phyloP scores from a whole-genome alignment of 2,329 filamentous ascomycete species.

The Diaporthe sp. region DNA sequence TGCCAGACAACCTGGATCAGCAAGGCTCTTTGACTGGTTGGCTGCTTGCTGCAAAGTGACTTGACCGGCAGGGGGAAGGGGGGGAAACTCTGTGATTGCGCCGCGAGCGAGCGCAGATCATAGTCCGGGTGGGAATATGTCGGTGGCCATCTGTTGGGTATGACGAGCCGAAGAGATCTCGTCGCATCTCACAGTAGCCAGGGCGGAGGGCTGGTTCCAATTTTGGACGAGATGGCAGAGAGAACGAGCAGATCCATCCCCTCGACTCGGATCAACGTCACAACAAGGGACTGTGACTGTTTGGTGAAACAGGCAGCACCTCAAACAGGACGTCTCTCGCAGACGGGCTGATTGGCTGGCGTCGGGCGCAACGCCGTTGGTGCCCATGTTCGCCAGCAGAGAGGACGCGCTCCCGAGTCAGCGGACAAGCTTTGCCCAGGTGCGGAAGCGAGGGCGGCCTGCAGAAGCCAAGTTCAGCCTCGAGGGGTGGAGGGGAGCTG shows the following conservation, averaged over 20 bases:
- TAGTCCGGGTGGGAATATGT: neutral
- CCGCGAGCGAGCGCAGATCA: slow-evolving; percentile 31
- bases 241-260: neutral
- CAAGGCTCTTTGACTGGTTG: neutral
- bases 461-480: slow-evolving; percentile 20
- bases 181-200: slow-evolving; percentile 17
- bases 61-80: neutral
- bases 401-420: neutral
- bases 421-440: slow-evolving; percentile 28
- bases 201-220: slow-evolving; percentile 2
- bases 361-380: neutral
- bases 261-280: slow-evolving; percentile 14
- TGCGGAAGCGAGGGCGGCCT: slow-evolving; percentile 15
- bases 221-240: slow-evolving; percentile 9
- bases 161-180: slow-evolving; percentile 26
- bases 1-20: neutral
- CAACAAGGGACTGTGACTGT: slow-evolving; percentile 19
- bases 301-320: slow-evolving; percentile 14
- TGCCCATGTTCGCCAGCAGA: neutral
- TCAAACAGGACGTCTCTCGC: slow-evolving; percentile 3
- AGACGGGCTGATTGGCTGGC: slow-evolving; percentile 3
- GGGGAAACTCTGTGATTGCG: neutral
- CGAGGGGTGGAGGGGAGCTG: neutral
- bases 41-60: slow-evolving; percentile 1
- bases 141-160: slow-evolving; percentile 1